Evolutionary conservation across 1,284 basidiomycete genomes (phyloP).

Genomic region (Ganoderma leucocontextum): DNA sequence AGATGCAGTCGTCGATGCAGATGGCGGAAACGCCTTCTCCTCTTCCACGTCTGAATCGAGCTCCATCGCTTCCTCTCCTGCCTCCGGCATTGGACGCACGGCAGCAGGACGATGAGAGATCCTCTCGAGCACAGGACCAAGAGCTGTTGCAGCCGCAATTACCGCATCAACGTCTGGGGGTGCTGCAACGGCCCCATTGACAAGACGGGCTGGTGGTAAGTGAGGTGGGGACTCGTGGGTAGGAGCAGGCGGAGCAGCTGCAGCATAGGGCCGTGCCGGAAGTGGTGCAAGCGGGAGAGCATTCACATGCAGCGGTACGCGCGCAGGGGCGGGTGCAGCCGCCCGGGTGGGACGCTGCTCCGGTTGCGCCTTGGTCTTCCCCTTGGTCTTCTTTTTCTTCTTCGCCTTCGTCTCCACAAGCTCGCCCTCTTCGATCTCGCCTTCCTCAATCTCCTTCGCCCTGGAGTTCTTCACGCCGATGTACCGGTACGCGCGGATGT

Average conservation of each 20-base stretch:
- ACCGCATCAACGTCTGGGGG: neutral
- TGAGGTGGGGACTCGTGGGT: neutral
- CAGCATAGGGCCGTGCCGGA: neutral
- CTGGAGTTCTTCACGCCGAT: conserved; percentile 21
- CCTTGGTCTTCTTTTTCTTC: conserved; percentile 37
- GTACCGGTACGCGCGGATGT: conserved; percentile 67
- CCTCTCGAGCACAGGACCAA: conserved; percentile 18
- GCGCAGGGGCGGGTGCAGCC: neutral
- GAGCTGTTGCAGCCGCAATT: neutral
- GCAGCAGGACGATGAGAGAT: conserved; percentile 10
- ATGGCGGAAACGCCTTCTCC: neutral
- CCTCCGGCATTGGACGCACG: neutral
- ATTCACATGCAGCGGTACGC: neutral
- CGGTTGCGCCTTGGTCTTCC: conserved; percentile 18
- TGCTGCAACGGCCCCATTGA: too few species aligned
- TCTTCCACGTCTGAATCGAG: conserved; percentile 31
- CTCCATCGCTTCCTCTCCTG: conserved; percentile 34
- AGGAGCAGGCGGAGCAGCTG: neutral
- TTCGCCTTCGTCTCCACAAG: conserved; percentile 26
- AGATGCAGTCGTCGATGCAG: neutral
- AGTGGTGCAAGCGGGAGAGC: neutral
- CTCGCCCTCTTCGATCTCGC: conserved; percentile 39
- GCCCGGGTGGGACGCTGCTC: conserved; percentile 16
- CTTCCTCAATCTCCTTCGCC: conserved; percentile 38
- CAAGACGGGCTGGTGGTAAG: neutral